phyloP scores from a whole-genome alignment of 2,329 filamentous ascomycete species.

The Curvularia eragrostidis region DNA sequence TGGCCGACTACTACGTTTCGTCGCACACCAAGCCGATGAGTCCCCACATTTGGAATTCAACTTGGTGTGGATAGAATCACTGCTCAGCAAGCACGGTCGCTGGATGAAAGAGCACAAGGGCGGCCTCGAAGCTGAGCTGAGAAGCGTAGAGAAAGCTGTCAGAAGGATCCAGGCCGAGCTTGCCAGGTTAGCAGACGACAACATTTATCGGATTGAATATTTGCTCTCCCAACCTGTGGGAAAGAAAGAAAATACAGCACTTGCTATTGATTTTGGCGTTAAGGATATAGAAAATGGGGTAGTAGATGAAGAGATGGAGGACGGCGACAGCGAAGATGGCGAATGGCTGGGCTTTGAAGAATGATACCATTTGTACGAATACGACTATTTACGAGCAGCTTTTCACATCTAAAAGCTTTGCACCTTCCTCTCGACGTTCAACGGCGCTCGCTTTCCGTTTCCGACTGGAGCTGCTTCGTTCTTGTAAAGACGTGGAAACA shows the following conservation, averaged over 20 bases:
- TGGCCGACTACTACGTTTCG: constrained; percentile 81
- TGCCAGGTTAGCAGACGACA: constrained; percentile 82
- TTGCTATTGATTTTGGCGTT: constrained; percentile 41
- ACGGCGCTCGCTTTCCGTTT: not conserved
- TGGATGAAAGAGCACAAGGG: constrained; percentile 82
- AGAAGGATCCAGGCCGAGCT: constrained; percentile 82
- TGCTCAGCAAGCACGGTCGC: constrained; percentile 80
- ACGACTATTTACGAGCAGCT: constrained; percentile 12
- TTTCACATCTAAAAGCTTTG: not conserved
- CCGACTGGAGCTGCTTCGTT: too few relatives aligned
- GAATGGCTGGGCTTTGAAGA: constrained; percentile 63
- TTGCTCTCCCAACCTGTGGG: constrained; percentile 64
- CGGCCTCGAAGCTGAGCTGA: constrained; percentile 82
- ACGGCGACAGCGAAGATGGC: constrained; percentile 48
- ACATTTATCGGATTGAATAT: constrained; percentile 88
- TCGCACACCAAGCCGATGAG: constrained; percentile 85
- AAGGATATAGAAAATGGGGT: constrained; percentile 41
- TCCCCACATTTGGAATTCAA: constrained; percentile 96
- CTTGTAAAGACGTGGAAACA: not conserved
- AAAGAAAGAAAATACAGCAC: constrained; percentile 31
- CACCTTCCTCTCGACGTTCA: not conserved
- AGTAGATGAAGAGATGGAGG: constrained; percentile 47
- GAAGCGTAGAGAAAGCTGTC: constrained; percentile 81
- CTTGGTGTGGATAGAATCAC: constrained; percentile 85
- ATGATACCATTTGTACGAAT: constrained; percentile 20